Base-by-base conservation (phyloP, 495 filamentous ascomycete genomes). In the Arthonia radiata region DNA sequence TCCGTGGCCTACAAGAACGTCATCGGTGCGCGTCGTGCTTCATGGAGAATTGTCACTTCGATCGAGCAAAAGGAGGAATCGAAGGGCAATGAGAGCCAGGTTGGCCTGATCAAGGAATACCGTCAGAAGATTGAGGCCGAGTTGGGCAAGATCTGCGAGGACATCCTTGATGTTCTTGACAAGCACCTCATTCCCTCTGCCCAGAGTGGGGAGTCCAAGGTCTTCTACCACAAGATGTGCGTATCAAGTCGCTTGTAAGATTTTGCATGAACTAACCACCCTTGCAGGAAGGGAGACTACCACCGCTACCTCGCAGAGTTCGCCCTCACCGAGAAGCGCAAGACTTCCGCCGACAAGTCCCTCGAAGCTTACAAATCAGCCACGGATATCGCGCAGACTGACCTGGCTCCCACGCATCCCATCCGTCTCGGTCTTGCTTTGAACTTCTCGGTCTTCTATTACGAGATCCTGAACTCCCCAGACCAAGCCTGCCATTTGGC, bases 51-150 rank as follows among this genome's bases (percentile, higher is more conserved):
- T 51, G 82, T 97, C 47, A 91, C 86, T 50, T 94, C 89, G 33
- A 97, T 97, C 50, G 86, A 97, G 68, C 86, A 97, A 63, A 97
- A 97, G 71, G 86, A 97, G 60, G 86, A 97, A 60, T 90, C 83
- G 45, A 97, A 97, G 70, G 86, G 89, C 64, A 92, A 91, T 56
- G 71, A 82, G 37, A 57, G 64, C 37, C 86, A 97, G 57, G 86
- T 94, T 38, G 47, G 57, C 38, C 60, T 92, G 34, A 97, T 97
- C 64, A 93, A 93, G 69, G 82, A 93, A 51, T 97, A 97, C 66
- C 86, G 86, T 49, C 73, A 89, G 52, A 97, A 94, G 77, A 97
- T 97, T 47, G 86, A 97, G 67, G 60, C 64, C 45, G 86, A 97
- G 60, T 74, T 97, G 21, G 86, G 75, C 56, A 92, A 93, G 67